Evolutionary conservation across 2,329 filamentous ascomycete genomes (phyloP).

Genomic region (Aspergillus sp.): DNA sequence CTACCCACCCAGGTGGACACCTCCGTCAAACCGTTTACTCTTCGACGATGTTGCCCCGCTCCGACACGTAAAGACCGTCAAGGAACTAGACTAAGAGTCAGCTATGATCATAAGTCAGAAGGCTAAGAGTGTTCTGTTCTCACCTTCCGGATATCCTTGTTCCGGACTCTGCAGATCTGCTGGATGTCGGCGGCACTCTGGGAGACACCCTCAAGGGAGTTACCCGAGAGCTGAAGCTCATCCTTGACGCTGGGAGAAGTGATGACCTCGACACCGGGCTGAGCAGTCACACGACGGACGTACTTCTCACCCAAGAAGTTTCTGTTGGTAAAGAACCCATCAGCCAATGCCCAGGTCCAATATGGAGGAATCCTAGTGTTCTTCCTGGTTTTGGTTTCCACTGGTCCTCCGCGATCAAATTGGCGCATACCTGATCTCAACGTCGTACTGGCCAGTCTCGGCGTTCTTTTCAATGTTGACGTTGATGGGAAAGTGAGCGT

Average conservation of each 20-base stretch:
- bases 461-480: slow-evolving; percentile 96
- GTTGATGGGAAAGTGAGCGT: slow-evolving; percentile 99
- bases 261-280: slow-evolving; percentile 82
- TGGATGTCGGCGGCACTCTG: slow-evolving; percentile 98
- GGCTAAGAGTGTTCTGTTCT: slow-evolving; percentile 15
- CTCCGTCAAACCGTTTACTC: slow-evolving; percentile 32
- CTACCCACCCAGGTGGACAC: slow-evolving; percentile 26
- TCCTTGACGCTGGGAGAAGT: slow-evolving; percentile 92
- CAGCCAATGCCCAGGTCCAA: slow-evolving; percentile 9
- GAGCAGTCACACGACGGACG: slow-evolving; percentile 85
- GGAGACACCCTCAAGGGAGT: slow-evolving; percentile 95
- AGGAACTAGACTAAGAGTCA: slow-evolving; percentile 62
- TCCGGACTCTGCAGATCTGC: slow-evolving; percentile 98
- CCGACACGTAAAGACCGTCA: slow-evolving; percentile 99
- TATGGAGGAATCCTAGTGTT: neutral
- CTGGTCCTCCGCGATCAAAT: neutral
- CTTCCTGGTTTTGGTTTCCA: neutral
- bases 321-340: slow-evolving; percentile 42
- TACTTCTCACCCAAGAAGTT: slow-evolving; percentile 99
- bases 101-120: neutral
- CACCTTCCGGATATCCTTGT: slow-evolving; percentile 99
- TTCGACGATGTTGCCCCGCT: slow-evolving; percentile 90
- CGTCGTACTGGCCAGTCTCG: slow-evolving; percentile 79
- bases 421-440: slow-evolving; percentile 83
- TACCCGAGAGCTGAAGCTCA: slow-evolving; percentile 86